Conservation (phyloP, 2,329 filamentous ascomycete species). For the Microascus cirrosus region DNA sequence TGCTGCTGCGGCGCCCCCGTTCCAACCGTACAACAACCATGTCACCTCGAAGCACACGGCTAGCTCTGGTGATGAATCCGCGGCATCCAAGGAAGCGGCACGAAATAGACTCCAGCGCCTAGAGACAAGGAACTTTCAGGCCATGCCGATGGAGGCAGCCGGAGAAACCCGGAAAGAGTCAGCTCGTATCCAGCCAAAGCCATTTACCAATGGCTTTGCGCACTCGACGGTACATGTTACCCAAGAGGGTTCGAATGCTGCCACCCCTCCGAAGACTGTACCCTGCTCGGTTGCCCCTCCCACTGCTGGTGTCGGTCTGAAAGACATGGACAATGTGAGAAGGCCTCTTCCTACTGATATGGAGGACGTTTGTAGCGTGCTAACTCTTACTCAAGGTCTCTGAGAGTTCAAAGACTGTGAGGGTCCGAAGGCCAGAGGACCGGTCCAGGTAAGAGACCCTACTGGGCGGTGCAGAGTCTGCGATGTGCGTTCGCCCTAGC, state of each 20-base stretch:
- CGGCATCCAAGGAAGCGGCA: neutral
- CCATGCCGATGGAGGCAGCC: neutral
- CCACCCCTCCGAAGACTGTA: constrained; percentile 1
- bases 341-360: neutral
- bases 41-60: neutral
- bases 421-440: neutral
- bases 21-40: constrained; percentile 22
- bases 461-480: neutral
- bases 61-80: neutral
- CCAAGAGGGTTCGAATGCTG: neutral
- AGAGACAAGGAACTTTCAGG: neutral
- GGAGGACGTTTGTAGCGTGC: neutral
- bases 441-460: neutral
- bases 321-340: constrained; percentile 10
- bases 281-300: constrained; percentile 47
- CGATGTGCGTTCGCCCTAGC: neutral
- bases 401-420: neutral
- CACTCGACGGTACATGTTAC: neutral
- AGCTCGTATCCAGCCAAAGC: neutral
- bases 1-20: constrained; percentile 37
- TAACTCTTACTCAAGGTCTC: neutral
- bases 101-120: neutral
- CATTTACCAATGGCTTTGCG: neutral
- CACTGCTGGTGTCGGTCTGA: constrained; percentile 29
- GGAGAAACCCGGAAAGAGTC: constrained; percentile 6